Evolutionary conservation across 306 rosid species (phyloP), one percentile per base, ranked within the genome.

Genomic region (Vachellia pachyceras): DNA sequence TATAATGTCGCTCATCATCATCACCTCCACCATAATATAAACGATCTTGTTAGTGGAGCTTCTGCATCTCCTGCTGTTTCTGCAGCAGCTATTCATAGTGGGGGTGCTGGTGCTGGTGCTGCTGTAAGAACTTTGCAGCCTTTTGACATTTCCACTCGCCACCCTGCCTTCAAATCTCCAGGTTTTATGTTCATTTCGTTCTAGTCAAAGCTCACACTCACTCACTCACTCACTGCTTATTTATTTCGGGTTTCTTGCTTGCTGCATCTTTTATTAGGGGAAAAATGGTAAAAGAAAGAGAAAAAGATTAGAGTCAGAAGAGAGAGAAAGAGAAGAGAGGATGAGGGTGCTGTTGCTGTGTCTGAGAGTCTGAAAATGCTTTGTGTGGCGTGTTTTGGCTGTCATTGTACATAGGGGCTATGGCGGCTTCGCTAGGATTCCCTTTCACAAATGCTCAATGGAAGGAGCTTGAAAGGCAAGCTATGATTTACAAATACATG

Each of bases 401-500:
- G 78, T 72, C 71, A 35, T 76, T 47, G 37, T 60, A 67, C 73
- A 80, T 84, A 85, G 90, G 80, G 81, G 79, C 50, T 25, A 87
- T 87, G 94, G 89, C 92, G 76, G 85, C 92, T 42, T 84, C 89
- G 0, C 61, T 88, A 83, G 90, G 91, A 42, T 87, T 80, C 81
- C 94, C 96, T 78, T 93, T 93, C 84, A 93, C 97, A 52, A 77
- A 33, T 87, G 88, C 92, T 23, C 97, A 93, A 86, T 85, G 96
- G 96, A 90, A 71, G 72, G 97, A 93, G 84, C 94, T 93, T 73
- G 86, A 93, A 73, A 91, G 96, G 79, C 97, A 93, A 84, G 94
- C 94, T 11, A 87, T 91, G 97, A 88, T 93, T 17, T 93, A 88
- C 91, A 93, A 93, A 84, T 93, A 93, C 90, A 91, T 93, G 90